Percentiles rank a stretch among this genome's conserved stretches.
These are phyloP conservation scores for Sclerotinia nivalis DNA, from an alignment of 2,329 filamentous ascomycete genomes.

Conservation along the genomic window DNA sequence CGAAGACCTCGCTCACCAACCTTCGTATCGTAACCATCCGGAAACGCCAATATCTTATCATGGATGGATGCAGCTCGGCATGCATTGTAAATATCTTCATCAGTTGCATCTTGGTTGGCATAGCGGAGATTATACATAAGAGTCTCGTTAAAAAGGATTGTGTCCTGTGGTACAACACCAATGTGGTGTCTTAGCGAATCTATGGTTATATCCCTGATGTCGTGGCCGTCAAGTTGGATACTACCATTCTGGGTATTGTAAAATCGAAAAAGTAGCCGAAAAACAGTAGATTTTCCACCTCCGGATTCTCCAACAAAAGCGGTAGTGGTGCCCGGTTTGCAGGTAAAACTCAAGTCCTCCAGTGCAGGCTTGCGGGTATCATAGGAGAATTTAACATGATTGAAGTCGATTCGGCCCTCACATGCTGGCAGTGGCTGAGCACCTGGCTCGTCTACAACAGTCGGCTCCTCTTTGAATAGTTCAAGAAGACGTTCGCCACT, in stretches of 20 bases:
- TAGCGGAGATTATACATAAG: slow-evolving; percentile 95
- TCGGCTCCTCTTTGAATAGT: slow-evolving; percentile 93
- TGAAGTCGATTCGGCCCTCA: slow-evolving; percentile 80
- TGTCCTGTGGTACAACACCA: slow-evolving; percentile 95
- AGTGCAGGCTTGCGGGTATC: slow-evolving; percentile 83
- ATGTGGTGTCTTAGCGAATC: slow-evolving; percentile 90
- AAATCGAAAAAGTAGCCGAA: slow-evolving; percentile 93
- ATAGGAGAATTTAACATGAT: slow-evolving; percentile 88
- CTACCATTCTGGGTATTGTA: slow-evolving; percentile 81
- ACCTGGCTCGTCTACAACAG: slow-evolving; percentile 74
- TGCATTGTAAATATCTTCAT: slow-evolving; percentile 79
- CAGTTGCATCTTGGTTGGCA: slow-evolving; percentile 76
- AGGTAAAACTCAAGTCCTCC: slow-evolving; percentile 80
- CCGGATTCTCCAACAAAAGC: slow-evolving; percentile 96
- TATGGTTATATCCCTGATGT: slow-evolving; percentile 85
- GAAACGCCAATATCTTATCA: slow-evolving; percentile 86
- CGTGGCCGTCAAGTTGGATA: slow-evolving; percentile 80
- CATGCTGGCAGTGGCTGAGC: slow-evolving; percentile 66
- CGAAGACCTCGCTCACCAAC: slow-evolving; percentile 88
- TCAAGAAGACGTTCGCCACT: slow-evolving; percentile 94
- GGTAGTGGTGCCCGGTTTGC: slow-evolving; percentile 86
- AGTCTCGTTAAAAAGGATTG: slow-evolving; percentile 90
- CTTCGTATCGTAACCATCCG: slow-evolving; percentile 84
- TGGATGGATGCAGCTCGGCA: slow-evolving; percentile 89
- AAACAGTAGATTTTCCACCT: slow-evolving; percentile 94